Base-by-base conservation (phyloP, 129 eudicot genomes). In the Lactuca sativa region DNA sequence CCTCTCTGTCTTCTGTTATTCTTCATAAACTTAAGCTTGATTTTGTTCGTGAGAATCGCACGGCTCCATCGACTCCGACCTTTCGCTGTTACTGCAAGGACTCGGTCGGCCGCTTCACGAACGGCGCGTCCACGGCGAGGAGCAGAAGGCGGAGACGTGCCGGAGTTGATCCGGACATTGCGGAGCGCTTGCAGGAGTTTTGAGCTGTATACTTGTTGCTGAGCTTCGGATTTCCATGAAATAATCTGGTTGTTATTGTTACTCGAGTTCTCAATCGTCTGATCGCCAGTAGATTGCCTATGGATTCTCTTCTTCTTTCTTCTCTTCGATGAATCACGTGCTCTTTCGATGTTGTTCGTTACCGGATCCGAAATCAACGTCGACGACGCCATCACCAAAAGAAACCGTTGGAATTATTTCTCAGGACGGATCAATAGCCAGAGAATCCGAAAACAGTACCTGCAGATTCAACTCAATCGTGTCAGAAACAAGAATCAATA, bases 61-160 rank as follows among this genome's bases (percentile, higher is more conserved):
- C 86, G 76, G 82, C 97, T 87, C 97, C 97, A 90, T 17, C 91
- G 86, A 2, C 76, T 82, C 59, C 69, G 67, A 4, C 95, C 97
- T 65, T 70, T 82, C 30, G 89, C 95, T 9, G 91, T 68, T 18
- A 71, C 72, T 43, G 97, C 97, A 3, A 90, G 84, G 33, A 81
- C 84, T 62, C 82, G 70, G 53, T 85, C 91, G 33, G 97, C 91
- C 0, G 95, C 80, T 44, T 87, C 87, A 30, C 83, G 89, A 33
- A 90, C 79, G 12, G 86, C 71, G 2, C 72, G 62, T 13, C 74
- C 72, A 13, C 36, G 62, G 51, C 58, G 76, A 33, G 86, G 79
- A 0, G 80, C 72, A 37, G 83, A 2, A 43, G 73, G 55, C 38
- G 81, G 92, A 47, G 31, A 48, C 57, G 75, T 59, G 48, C 71